Evolutionary conservation across 225 moss, liverwort and hornwort species (phyloP), one percentile per base, ranked within the genome.

Genomic region (Polytrichum commune): DNA sequence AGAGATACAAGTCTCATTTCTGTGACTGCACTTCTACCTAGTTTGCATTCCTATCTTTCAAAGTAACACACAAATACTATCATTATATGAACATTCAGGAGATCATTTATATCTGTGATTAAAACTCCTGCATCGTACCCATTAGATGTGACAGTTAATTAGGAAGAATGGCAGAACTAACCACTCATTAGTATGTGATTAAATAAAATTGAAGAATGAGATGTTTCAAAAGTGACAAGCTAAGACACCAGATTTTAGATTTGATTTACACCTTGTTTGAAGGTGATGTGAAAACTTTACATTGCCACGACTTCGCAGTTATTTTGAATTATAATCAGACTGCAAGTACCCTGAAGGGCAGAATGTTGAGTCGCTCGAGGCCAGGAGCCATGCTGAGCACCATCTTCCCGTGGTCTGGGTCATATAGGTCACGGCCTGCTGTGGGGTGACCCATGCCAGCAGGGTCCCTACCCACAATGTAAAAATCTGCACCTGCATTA

Each of bases 361-460:
- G 84, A 68, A 96, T 96, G 75, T 83, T 93, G 69, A 96, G 76
- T 7, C 93, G 83, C 72, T 96, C 93, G 5, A 96, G 81, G 32
- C 95, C 95, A 10, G 95, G 95, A 16, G 95, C 95, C 87, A 90
- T 90, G 27, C 88, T 87, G 30, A 96, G 95, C 60, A 96, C 93
- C 85, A 93, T 78, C 74, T 93, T 96, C 67, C 95, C 95, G 24
- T 96, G 95, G 69, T 96, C 93, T 2, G 90, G 69, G 64, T 93
- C 91, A 72, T 96, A 96, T 19, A 96, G 86, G 66, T 96, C 95
- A 26, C 93, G 90, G 8, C 85, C 83, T 38, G 89, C 83, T 24
- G 88, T 90, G 8, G 95, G 95, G 19, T 96, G 95, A 8, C 95
- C 90, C 95, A 96, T 96, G 32, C 95, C 95, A 27, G 95, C 95